Evolutionary conservation across 2,329 filamentous ascomycete species (phyloP), one percentile per base, ranked within the genome.

Genomic region (Botrytis galanthina): DNA sequence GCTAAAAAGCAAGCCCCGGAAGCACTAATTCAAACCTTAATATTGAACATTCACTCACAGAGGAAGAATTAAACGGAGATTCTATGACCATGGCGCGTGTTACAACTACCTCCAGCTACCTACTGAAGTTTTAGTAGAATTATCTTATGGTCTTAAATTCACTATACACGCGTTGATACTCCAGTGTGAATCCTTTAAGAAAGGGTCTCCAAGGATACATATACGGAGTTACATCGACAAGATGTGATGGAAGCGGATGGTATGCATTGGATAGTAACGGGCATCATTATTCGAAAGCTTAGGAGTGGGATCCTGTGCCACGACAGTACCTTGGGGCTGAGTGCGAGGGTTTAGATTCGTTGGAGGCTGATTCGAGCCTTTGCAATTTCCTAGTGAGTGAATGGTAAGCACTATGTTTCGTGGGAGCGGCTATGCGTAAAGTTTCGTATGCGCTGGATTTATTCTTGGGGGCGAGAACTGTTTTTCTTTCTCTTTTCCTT

Each of bases 401-500:
- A 68, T 68, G 35, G 62, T 68, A 57, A 68, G 66, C 48, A 42
- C 66, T 68, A 57, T 54, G 8, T 57, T 68, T 68, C 10, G 66
- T 57, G 35, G 48, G 35, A 68, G 48, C 48, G 64, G 35, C 35
- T 32, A 32, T 68, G 39, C 48, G 66, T 68, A 68, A 57, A 68
- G 66, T 68, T 68, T 68, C 48, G 66, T 57, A 42, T 68, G 35
- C 10, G 48, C n/a, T 42, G 35, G 35, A 42, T 57, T 22, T 42
- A n/a, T 29, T 14, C 80, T 78, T 57, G 39, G 48, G 20, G 39
- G 12, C 5, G 0, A 57, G 32, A 32, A 32, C 5, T 32, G 29
- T 22, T n/a, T 29, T 32, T 26, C 32, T 42, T 29, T 26, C 18
- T 39, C 37, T 39, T 39, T 61, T 14, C 37, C 42, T 29, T 26